Conservation (phyloP, 2,329 filamentous ascomycete species). For the Aspergillus neoniger region DNA sequence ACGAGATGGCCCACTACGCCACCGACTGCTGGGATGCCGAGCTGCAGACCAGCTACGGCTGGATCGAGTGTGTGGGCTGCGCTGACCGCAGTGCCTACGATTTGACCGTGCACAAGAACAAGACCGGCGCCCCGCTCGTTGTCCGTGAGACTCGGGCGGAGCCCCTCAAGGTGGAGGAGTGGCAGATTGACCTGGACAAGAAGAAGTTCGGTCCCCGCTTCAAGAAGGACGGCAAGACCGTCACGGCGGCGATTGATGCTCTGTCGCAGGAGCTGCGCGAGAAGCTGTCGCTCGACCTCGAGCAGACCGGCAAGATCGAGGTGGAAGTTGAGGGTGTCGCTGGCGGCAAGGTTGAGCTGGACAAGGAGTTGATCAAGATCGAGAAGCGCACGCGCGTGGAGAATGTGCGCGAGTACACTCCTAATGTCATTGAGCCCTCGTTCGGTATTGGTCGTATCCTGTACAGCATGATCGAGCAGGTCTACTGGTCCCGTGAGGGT, state of each 20-base stretch:
- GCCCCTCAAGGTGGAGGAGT: constrained; percentile 81
- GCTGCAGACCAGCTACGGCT: constrained; percentile 85
- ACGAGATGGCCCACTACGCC: constrained; percentile 91
- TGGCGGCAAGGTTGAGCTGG: constrained; percentile 75
- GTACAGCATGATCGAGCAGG: constrained; percentile 90
- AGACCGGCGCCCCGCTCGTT: constrained; percentile 81
- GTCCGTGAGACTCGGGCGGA: constrained; percentile 80
- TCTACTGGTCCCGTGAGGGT: constrained; percentile 85
- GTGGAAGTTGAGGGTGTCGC: constrained; percentile 70
- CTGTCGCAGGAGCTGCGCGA: constrained; percentile 80
- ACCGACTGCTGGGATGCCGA: constrained; percentile 98
- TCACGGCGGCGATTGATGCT: constrained; percentile 75
- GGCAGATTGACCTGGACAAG: constrained; percentile 83
- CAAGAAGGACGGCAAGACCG: constrained; percentile 88
- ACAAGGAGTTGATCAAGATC: constrained; percentile 77
- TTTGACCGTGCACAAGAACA: constrained; percentile 86
- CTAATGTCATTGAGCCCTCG: constrained; percentile 95
- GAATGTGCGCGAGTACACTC: constrained; percentile 85
- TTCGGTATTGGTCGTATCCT: constrained; percentile 96
- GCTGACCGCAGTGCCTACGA: constrained; percentile 96
- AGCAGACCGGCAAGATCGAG: constrained; percentile 71
- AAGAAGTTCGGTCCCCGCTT: constrained; percentile 95
- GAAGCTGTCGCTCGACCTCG: constrained; percentile 72
- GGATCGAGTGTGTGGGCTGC: constrained; percentile 98
- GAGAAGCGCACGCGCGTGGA: constrained; percentile 81